Conservation (phyloP, 192 early-diverging fungal genomes). For the Spinellus fusiger region DNA sequence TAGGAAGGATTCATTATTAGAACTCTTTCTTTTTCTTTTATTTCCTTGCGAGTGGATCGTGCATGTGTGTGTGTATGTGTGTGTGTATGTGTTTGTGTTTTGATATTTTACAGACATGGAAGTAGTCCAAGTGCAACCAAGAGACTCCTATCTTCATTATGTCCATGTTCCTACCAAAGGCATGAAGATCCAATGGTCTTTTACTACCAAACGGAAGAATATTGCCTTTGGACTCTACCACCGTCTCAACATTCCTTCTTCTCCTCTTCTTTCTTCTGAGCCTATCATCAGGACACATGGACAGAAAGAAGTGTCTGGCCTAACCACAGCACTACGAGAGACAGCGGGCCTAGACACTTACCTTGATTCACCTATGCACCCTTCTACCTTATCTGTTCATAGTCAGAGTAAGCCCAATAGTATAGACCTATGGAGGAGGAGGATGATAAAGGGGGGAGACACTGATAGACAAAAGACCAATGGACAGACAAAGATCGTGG, state of each 20-base stretch:
- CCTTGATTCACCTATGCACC: background rate
- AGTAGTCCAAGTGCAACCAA: constrained; percentile 65
- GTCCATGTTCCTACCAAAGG: constrained; percentile 65
- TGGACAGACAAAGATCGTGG: background rate
- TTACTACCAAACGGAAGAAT: constrained; percentile 82
- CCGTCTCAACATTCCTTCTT: constrained; percentile 2
- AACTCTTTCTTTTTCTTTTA: background rate
- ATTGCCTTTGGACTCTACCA: constrained; percentile 83
- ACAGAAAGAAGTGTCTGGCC: background rate
- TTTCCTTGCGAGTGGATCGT: too few relatives aligned
- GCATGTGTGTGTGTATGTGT: too few relatives aligned
- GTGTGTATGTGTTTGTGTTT: background rate
- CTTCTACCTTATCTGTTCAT: background rate
- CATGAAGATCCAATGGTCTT: constrained; percentile 85
- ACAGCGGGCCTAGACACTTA: too few relatives aligned
- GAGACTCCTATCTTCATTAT: constrained; percentile 76
- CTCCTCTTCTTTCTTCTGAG: background rate
- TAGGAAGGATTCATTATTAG: background rate
- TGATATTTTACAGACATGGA: constrained; percentile 46
- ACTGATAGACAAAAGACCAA: background rate
- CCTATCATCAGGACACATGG: background rate
- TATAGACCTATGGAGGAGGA: background rate
- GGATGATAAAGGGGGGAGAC: background rate
- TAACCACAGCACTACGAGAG: background rate
- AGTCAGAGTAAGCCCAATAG: background rate